Base-by-base conservation (phyloP, 345 rosid species). In the Bruguiera gymnorhiza region DNA sequence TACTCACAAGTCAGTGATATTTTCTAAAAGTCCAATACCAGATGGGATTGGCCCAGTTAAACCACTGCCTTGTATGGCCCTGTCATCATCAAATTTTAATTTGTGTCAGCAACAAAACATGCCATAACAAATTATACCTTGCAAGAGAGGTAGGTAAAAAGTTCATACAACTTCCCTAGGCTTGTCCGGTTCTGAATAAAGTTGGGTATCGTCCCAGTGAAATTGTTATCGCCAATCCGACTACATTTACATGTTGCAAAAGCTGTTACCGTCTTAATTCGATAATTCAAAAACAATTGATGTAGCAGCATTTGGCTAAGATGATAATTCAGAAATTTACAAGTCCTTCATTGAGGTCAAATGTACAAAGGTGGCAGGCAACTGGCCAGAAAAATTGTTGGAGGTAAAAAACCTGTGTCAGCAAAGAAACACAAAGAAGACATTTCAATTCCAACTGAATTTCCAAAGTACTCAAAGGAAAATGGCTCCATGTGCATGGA, bases 201-300 rank as follows among this genome's bases (percentile, higher is more conserved):
- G 24, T 24, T 24, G 24, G 96, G 96, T 58, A 89, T 86, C 18
- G 56, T 16, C 11, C 90, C 90, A 0, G 55, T 81, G 70, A 89
- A 87, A 2, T 66, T 65, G 68, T 84, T 87, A 66, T 87, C 92
- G 36, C 84, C 57, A 9, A 87, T 69, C 66, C 86, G 79, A 19
- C 92, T 86, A 68, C 32, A 80, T 24, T 13, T 11, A 43, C 48
- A 24, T 0, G 24, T 24, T 24, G 24, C 24, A 24, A 48, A 5
- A 32, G 8, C 37, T 6, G 6, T 6, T 7, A 34, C 7, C 7
- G 8, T 37, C 16, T 62, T 9, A 5, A 24, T 13, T 43, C 48
- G 18, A 43, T 13, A 13, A 43, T 43, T 43, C 16, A 43, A 43
- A 43, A 43, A 43, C 48, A 43, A 43, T 11, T 43, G 18, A 11